Percentiles rank a stretch among this genome's conserved stretches.
Evolutionary conservation across 441 rosid genomes (phyloP).

Genomic region (Populus tomentosa): DNA sequence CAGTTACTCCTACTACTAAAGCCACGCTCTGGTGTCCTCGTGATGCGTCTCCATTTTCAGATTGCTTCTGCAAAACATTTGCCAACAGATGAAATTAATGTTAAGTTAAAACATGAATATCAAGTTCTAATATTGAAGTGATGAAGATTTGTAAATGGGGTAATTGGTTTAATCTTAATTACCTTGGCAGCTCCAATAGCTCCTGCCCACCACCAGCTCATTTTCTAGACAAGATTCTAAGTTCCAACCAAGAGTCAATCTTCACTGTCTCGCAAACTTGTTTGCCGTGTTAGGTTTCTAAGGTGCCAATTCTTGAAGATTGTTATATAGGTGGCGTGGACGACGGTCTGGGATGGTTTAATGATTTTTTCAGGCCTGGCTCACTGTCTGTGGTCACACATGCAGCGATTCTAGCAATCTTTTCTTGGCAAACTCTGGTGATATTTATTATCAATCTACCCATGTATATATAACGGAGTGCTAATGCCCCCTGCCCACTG

Average conservation of each 20-base stretch:
- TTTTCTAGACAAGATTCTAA: not conserved
- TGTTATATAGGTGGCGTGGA: not conserved
- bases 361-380: not conserved
- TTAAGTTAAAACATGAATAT: not conserved
- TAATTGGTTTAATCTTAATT: not conserved
- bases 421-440: too few relatives aligned
- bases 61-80: conserved; percentile 39
- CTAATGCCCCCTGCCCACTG: too few relatives aligned
- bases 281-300: not conserved
- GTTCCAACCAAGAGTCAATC: not conserved
- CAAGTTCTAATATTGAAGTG: too few relatives aligned
- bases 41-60: conserved; percentile 38
- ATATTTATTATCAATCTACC: too few relatives aligned
- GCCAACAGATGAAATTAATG: not conserved
- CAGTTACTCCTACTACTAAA: conserved; percentile 60
- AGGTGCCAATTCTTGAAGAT: not conserved
- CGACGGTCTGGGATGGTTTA: not conserved
- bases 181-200: conserved; percentile 70
- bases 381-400: not conserved
- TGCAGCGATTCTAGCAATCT: too few relatives aligned
- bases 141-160: not conserved
- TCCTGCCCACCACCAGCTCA: conserved; percentile 98
- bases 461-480: too few relatives aligned
- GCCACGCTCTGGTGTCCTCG: conserved; percentile 54
- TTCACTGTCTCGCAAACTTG: not conserved